A percentile compares a stretch with the other conserved stretches of the same genome.
Conservation (phyloP, 352 stramenopile genomes). For the Phytophthora sp. region DNA sequence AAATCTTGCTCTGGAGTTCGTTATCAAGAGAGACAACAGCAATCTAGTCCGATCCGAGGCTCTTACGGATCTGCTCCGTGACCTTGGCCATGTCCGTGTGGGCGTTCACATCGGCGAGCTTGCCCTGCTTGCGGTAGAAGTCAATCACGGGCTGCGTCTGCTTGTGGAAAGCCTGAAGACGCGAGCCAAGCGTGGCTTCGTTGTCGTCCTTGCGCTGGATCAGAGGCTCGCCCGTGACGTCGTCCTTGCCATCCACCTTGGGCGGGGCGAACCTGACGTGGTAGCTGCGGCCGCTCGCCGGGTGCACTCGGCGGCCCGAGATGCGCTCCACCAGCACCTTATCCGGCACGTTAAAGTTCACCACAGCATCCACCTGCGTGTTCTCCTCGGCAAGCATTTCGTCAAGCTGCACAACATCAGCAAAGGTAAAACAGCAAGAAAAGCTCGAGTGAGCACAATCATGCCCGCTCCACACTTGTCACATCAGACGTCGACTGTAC, state of each 20-base stretch:
- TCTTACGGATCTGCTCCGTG: conserved; percentile 83
- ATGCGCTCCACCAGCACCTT: conserved; percentile 96
- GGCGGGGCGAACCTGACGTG: conserved; percentile 98
- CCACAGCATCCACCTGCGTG: conserved; percentile 89
- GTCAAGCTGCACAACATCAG: conserved; percentile 80
- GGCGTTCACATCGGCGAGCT: conserved; percentile 91
- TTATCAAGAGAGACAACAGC: conserved; percentile 14
- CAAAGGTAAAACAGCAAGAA: conserved; percentile 2
- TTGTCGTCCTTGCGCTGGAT: conserved; percentile 99
- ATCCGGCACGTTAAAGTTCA: conserved; percentile 97
- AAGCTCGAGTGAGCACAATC: conserved; percentile 2
- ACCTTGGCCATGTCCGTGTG: conserved; percentile 87
- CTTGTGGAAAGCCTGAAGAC: conserved; percentile 95
- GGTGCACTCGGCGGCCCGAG: conserved; percentile 96
- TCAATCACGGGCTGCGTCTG: conserved; percentile 97
- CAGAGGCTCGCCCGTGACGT: conserved; percentile 95
- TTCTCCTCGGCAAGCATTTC: conserved; percentile 94
- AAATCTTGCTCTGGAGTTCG: conserved; percentile 22
- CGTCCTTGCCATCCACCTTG: conserved; percentile 89
- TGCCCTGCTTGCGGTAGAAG: conserved; percentile 88
- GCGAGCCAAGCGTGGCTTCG: conserved; percentile 90
- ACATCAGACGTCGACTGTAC: background rate
- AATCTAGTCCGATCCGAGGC: conserved; percentile 74
- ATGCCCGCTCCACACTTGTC: background rate
- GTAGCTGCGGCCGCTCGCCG: conserved; percentile 95